Evolutionary conservation across 371 early-diverging fungal species (phyloP), one percentile per base, ranked within the genome.

Genomic region (Circinella minor): DNA sequence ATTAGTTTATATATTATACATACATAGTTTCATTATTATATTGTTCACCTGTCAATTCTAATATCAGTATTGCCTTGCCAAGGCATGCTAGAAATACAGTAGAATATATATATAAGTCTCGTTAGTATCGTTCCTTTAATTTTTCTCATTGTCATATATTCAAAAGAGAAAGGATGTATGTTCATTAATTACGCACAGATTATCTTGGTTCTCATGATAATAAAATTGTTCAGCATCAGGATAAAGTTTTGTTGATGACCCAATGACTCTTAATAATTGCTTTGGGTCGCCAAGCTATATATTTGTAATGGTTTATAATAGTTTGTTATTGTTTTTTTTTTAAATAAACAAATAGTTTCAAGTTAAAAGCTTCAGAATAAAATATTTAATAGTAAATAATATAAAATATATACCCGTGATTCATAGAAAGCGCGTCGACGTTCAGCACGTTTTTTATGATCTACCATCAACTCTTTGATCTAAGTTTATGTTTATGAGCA

Each of bases 381-480:
- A 9, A 43, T 9, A 9, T 9, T 9, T 3, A 43, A 43, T 9
- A 43, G 43, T 9, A 43, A 6, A 11, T 43, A 9, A 11, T 43
- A 43, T 43, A 43, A 9, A 3, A 43, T 43, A 43, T 51, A 51
- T 84, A 87, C 89, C 73, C 76, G 79, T 17, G 89, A 89, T 61
- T 89, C 87, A 68, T 82, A 86, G 70, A 80, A 89, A 13, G 89
- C 89, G 38, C 81, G 81, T 46, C 89, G 69, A 49, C 87, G 74
- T 66, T 89, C 87, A 14, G 89, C 89, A 20, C 87, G 85, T 55
- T 76, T 79, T 64, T 80, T 81, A 65, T 86, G 86, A 71, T 86
- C 84, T 9, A 79, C 81, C 86, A 86, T 86, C 13, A 86, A 43
- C 55, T 84, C 86, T 61, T 77, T 81, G 71, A 86, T 82, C 86